Evolutionary conservation across 768 basidiomycete genomes (phyloP).

Genomic region (Leccinum disarticulatum): DNA sequence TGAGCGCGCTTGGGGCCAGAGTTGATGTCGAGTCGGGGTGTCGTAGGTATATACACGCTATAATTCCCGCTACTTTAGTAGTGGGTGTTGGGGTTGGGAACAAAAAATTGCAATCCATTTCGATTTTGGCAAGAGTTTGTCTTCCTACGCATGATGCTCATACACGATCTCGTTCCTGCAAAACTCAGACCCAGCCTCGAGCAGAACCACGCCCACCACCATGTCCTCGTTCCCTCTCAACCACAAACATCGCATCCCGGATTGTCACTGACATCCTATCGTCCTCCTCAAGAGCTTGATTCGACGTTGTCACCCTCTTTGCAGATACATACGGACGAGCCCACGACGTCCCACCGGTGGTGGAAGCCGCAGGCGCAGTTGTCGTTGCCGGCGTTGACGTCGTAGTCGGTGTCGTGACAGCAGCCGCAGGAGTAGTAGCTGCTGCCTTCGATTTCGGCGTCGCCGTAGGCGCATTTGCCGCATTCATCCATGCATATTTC

Average conservation of each 20-base stretch:
- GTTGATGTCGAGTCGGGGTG: constrained; percentile 8
- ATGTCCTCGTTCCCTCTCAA: constrained; percentile 81
- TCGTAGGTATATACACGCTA: constrained; percentile 2
- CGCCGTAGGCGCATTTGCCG: constrained; percentile 48
- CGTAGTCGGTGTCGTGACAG: constrained; percentile 24
- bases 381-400: constrained; percentile 32
- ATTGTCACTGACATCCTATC: constrained; percentile 61
- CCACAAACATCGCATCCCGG: constrained; percentile 82
- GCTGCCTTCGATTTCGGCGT: constrained; percentile 39
- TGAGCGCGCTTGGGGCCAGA: constrained; percentile 29
- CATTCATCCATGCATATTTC: constrained; percentile 88
- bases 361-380: constrained; percentile 32
- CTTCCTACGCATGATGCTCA: too few relatives aligned
- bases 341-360: constrained; percentile 42
- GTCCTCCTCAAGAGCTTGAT: constrained; percentile 52
- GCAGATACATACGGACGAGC: constrained; percentile 62
- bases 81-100: too few relatives aligned
- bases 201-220: constrained; percentile 43
- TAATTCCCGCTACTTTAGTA: too few relatives aligned
- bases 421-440: constrained; percentile 35
- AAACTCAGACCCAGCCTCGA: constrained; percentile 41
- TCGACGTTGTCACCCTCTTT: constrained; percentile 43
- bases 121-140: too few relatives aligned
- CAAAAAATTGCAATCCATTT: too few relatives aligned
- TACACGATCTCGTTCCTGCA: too few relatives aligned